Evolutionary conservation across 495 filamentous ascomycete genomes (phyloP), one percentile per base, ranked within the genome.

Genomic region (Penicillium macrosclerotiorum): DNA sequence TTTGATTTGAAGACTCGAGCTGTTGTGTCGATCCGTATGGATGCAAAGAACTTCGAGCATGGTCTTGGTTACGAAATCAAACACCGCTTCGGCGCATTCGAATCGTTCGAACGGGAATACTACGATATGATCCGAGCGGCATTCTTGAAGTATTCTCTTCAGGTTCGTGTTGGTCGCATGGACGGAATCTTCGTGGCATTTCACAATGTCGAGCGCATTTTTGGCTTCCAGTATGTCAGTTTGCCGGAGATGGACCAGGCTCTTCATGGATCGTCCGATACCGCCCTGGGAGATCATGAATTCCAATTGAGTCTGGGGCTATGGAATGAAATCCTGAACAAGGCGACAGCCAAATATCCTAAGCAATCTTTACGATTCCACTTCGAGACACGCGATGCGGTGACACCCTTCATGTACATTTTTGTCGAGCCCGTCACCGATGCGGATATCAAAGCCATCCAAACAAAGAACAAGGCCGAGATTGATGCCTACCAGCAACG

Each of bases 111-210:
- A 59, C 83, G 92, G 33, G 94, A 99, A 61, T 96, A 89, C 66
- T 94, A 83, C 59, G 93, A 99, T 60, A 95, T 97, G 92, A 92
- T 95, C 45, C 80, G 93, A 24, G 78, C 89, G 2, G 92, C 92
- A 5, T 95, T 99, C 72, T 71, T 99, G 45, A 97, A 97, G 57
- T 99, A 99, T 62, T 95, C 90, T 4, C 74, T 99, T 18, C 93
- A 99, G 63, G 93, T 91, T 25, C 83, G 93, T 17, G 89, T 97
- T 76, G 93, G 93, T 20, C 83, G 94, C 16, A 99, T 99, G 93
- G 91, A 97, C 52, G 93, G 93, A 38, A 96, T 97, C 37, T 97
- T 96, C 54, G 88, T 96, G n/a, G 94, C 94, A 9, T 97, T 83
- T 63, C 93, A 99, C 68, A 99, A 99, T 56, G 84, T 89, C 4